phyloP scores from a whole-genome alignment of 768 basidiomycete species.

The Hortiboletus flavorubellus region DNA sequence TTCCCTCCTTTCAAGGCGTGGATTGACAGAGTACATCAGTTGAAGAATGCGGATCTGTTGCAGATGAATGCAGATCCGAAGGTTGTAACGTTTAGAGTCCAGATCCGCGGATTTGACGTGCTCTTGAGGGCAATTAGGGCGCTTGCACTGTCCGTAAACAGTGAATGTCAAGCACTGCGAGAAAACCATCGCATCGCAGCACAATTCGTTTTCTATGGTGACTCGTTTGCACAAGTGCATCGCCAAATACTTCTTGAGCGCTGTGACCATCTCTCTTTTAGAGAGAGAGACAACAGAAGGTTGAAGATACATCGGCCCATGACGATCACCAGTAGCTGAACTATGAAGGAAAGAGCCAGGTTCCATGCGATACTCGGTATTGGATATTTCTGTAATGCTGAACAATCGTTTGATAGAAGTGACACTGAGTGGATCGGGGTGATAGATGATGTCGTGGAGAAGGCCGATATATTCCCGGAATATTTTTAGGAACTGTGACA shows the following conservation, averaged over 20 bases:
- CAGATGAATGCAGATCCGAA: constrained; percentile 41
- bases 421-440: too few relatives aligned
- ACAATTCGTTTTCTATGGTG: constrained; percentile 23
- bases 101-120: constrained; percentile 31
- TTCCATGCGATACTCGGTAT: too few relatives aligned
- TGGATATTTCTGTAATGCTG: too few relatives aligned
- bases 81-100: constrained; percentile 34
- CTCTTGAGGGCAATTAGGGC: constrained; percentile 31
- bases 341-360: too few relatives aligned
- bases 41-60: constrained; percentile 51
- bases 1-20: neutral
- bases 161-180: too few relatives aligned
- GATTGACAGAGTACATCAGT: constrained; percentile 14
- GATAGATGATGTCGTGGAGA: too few relatives aligned
- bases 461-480: too few relatives aligned
- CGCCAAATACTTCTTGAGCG: constrained; percentile 24
- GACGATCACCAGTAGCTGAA: too few relatives aligned
- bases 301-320: neutral
- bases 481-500: neutral
- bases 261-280: constrained; percentile 18
- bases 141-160: constrained; percentile 33
- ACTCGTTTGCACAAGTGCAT: constrained; percentile 29
- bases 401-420: too few relatives aligned
- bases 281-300: constrained; percentile 18
- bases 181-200: too few relatives aligned